Evolutionary conservation across 1,139 yeast genomes (phyloP).

Genomic region (Candida glucosophila): DNA sequence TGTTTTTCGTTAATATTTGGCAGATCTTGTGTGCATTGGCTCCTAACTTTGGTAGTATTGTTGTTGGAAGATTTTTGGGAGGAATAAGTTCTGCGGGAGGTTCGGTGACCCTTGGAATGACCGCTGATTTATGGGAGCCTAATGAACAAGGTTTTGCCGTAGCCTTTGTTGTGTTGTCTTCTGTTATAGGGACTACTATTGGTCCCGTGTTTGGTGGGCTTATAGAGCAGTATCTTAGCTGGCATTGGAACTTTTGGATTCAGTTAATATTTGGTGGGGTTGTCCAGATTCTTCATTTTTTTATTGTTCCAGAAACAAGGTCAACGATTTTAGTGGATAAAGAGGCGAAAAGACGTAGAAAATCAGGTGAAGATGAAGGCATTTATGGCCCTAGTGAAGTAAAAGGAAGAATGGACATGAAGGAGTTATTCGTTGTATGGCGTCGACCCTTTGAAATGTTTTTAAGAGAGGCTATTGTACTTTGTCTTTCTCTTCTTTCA

Average conservation of each 20-base stretch:
- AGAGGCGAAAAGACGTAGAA: slow-evolving; percentile 24
- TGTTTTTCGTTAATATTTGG: slow-evolving; percentile 27
- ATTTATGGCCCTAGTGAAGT: slow-evolving; percentile 23
- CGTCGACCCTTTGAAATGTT: slow-evolving; percentile 29
- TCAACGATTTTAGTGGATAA: slow-evolving; percentile 20
- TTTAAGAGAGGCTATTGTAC: slow-evolving; percentile 26
- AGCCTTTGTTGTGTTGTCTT: slow-evolving; percentile 27
- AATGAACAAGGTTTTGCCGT: slow-evolving; percentile 29
- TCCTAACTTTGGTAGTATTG: slow-evolving; percentile 21
- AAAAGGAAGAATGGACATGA: slow-evolving; percentile 9
- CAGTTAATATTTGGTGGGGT: slow-evolving; percentile 29
- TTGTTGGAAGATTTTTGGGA: slow-evolving; percentile 22
- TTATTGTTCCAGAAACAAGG: slow-evolving; percentile 24
- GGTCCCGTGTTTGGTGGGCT: slow-evolving; percentile 32
- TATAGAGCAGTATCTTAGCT: slow-evolving; percentile 15
- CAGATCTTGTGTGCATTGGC: slow-evolving; percentile 25
- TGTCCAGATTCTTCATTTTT: slow-evolving; percentile 19
- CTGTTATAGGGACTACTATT: slow-evolving; percentile 27
- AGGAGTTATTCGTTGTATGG: slow-evolving; percentile 20
- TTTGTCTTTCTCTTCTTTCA: slow-evolving; percentile 24
- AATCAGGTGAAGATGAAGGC: slow-evolving; percentile 17
- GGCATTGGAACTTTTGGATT: slow-evolving; percentile 32
- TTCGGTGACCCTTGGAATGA: slow-evolving; percentile 31
- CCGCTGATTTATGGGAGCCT: slow-evolving; percentile 32
- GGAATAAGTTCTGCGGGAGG: slow-evolving; percentile 28